Percentiles rank a stretch among this genome's conserved stretches.
Evolutionary conservation across 352 stramenopile species (phyloP).

Genomic region (Pythium brassicae): DNA sequence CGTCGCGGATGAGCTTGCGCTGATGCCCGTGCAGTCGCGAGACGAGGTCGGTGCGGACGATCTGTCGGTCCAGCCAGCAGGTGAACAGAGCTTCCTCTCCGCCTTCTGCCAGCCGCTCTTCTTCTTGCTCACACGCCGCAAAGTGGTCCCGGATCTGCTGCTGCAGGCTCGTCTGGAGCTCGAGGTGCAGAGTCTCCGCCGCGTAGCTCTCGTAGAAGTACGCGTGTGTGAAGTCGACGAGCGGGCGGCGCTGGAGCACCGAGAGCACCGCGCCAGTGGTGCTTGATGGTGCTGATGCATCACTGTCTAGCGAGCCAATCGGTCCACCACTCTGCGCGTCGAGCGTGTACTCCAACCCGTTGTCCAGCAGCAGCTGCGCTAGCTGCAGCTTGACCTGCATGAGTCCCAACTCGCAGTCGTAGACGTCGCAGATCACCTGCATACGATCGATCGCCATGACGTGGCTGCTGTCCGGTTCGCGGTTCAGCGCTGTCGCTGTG

Average conservation of each 20-base stretch:
- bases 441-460: conserved; percentile 41
- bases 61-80: conserved; percentile 20
- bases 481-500: background rate
- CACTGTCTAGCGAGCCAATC: background rate
- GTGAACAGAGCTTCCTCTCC: background rate
- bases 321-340: background rate
- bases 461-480: background rate
- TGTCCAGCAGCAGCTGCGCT: conserved; percentile 23
- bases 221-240: conserved; percentile 42
- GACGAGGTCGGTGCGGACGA: conserved; percentile 15
- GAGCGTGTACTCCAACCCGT: conserved; percentile 12
- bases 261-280: conserved; percentile 14
- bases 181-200: conserved; percentile 36
- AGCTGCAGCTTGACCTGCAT: conserved; percentile 38
- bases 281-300: background rate
- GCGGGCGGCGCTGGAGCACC: conserved; percentile 23
- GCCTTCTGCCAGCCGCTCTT: background rate
- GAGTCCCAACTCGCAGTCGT: conserved; percentile 43
- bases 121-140: background rate
- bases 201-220: conserved; percentile 67
- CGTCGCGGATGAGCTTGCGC: conserved; percentile 17
- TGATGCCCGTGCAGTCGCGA: conserved; percentile 16
- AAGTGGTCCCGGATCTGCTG: conserved; percentile 29
- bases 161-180: conserved; percentile 37
- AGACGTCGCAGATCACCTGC: conserved; percentile 51